Base-by-base conservation (phyloP, 2,329 filamentous ascomycete species). In the Apiospora saccharicola region DNA sequence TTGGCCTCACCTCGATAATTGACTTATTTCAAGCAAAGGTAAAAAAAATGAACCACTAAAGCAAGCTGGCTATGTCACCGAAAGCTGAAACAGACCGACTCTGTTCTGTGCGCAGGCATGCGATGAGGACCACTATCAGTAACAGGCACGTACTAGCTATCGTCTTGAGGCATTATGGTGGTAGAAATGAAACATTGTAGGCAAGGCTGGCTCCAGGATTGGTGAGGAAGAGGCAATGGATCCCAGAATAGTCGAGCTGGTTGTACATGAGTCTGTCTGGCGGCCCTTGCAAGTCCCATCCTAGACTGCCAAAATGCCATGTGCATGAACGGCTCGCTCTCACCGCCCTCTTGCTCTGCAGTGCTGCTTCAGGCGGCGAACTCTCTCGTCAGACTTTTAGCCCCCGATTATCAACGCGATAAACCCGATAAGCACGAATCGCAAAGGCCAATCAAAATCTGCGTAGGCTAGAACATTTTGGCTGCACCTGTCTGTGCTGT, bases 271-370 rank as follows among this genome's bases (percentile, higher is more conserved):
- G 19, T 46, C 6, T 46, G 44, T 16, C 44, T 16, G 14, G 14
- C 14, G 14, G 44, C 19, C 44, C 26, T 34, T 14, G 24, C 53
- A 64, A 64, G 53, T 64, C 57, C 51, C 57, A 64, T 64, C 57
- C 57, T 22, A 64, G 34, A 64, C 57, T 64, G 57, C 57, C 57
- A 64, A 41, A 64, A 41, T 41, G 44, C 68, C 68, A 70, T 70
- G 68, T 70, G 68, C 68, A 70, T 70, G 68, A 70, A 70, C 68
- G 68, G 46, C 47, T 70, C 46, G 47, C 68, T 70, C 68, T 70
- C 68, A 70, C 68, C 68, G 68, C 68, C 37, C 37, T 49, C 8
- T 49, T 19, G 12, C 14, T 8, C 8, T 49, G 22, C 47, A 24
- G 47, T 70, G 47, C 41, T 34, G 3, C 37, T 46, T n/a, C 67